Evolutionary conservation across 2,329 filamentous ascomycete species (phyloP).

Genomic region (Nannizzia gypsea): DNA sequence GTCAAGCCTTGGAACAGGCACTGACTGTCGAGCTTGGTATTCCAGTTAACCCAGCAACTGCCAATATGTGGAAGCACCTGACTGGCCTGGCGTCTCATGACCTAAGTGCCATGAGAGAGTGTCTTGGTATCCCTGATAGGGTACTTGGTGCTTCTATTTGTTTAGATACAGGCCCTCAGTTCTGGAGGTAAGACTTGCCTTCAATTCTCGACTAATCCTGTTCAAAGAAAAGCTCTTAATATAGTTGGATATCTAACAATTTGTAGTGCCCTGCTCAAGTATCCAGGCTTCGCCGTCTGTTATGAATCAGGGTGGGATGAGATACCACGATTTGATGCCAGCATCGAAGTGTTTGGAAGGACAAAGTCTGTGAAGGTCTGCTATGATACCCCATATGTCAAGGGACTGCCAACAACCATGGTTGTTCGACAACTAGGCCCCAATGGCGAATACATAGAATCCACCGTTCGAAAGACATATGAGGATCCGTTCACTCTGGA

Average conservation of each 20-base stretch:
- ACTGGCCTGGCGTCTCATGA: conserved; percentile 43
- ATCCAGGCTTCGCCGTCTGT: conserved; percentile 38
- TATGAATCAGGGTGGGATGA: conserved; percentile 47
- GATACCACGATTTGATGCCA: conserved; percentile 32
- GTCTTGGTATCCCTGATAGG: conserved; percentile 37
- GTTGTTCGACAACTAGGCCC: conserved; percentile 34
- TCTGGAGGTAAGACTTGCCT: conserved; percentile 20
- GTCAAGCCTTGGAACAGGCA: conserved; percentile 22
- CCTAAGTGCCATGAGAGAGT: conserved; percentile 43
- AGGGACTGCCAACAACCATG: conserved; percentile 45
- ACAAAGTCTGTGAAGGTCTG: conserved; percentile 43
- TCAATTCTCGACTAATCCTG: background rate
- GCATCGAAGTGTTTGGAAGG: conserved; percentile 37
- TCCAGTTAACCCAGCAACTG: conserved; percentile 18
- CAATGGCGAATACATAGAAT: conserved; percentile 30
- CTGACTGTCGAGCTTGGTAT: conserved; percentile 25
- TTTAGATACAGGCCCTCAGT: conserved; percentile 19
- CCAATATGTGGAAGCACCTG: conserved; percentile 30
- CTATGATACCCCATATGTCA: conserved; percentile 49
- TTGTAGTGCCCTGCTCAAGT: conserved; percentile 24
- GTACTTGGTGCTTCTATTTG: conserved; percentile 31
- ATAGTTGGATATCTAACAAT: conserved; percentile 14
- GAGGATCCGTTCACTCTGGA: conserved; percentile 37
- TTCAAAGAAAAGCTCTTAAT: background rate
- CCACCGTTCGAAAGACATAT: conserved; percentile 35